These are phyloP conservation scores for Sugiyamaella valdiviana DNA, from an alignment of 805 yeast genomes.

Conservation along the genomic window DNA sequence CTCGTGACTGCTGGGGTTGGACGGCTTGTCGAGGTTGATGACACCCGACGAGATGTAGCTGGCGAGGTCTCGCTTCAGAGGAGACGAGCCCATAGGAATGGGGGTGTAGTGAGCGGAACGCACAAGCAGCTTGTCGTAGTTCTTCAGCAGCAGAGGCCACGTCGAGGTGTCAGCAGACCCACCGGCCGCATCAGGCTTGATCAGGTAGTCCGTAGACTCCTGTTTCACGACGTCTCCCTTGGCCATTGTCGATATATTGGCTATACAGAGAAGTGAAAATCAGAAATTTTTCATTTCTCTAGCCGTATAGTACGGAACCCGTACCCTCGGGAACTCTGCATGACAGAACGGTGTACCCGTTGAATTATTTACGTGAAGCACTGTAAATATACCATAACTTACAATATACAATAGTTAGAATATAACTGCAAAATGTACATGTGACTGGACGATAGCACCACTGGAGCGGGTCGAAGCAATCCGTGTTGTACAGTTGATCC, in stretches of 20 bases:
- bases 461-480: too few relatives aligned
- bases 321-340: too few relatives aligned
- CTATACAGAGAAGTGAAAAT: background rate
- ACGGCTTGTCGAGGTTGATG: constrained; percentile 94
- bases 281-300: background rate
- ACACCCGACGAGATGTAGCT: constrained; percentile 91
- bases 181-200: constrained; percentile 74
- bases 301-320: too few relatives aligned
- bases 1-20: constrained; percentile 97
- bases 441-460: too few relatives aligned
- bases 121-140: constrained; percentile 88
- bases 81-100: constrained; percentile 91
- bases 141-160: constrained; percentile 92
- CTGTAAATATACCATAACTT: background rate
- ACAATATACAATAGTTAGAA: background rate
- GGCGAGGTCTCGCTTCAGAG: constrained; percentile 88
- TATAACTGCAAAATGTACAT: too few relatives aligned
- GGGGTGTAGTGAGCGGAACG: constrained; percentile 98
- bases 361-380: too few relatives aligned
- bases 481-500: too few relatives aligned
- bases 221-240: constrained; percentile 34
- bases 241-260: constrained; percentile 40
- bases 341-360: too few relatives aligned
- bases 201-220: constrained; percentile 51
- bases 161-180: constrained; percentile 82